Conservation (phyloP, 2,329 filamentous ascomycete genomes). For the Cladosporium sphaerospermum region DNA sequence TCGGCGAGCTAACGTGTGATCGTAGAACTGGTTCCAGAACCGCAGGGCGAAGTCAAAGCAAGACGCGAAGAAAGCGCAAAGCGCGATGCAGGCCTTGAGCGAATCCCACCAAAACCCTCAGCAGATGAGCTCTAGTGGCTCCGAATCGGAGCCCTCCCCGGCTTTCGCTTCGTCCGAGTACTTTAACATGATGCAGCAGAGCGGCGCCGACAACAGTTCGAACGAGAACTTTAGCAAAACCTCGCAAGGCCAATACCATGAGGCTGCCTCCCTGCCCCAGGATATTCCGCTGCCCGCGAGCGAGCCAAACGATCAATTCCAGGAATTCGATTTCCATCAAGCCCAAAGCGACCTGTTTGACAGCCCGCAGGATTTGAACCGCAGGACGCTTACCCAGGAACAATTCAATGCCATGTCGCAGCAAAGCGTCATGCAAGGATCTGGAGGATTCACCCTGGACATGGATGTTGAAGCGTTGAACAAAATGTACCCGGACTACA, state of each 20-base stretch:
- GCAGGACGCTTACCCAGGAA: conserved; percentile 32
- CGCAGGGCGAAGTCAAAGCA: conserved; percentile 48
- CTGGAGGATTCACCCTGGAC: conserved; percentile 1
- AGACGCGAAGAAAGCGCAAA: conserved; percentile 42
- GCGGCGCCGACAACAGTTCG: conserved; percentile 8
- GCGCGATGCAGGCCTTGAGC: conserved; percentile 15
- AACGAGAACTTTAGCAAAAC: neutral
- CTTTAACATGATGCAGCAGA: conserved; percentile 27
- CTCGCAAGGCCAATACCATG: conserved; percentile 3
- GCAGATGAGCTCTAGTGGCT: conserved; percentile 17
- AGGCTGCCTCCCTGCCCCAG: neutral
- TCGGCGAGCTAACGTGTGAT: neutral
- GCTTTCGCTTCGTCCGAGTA: conserved; percentile 27
- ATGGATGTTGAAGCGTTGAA: conserved; percentile 2
- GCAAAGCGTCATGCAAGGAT: conserved; percentile 15
- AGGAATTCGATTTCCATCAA: conserved; percentile 4
- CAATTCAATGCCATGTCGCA: conserved; percentile 32
- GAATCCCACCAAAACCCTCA: conserved; percentile 2
- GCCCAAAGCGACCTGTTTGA: conserved; percentile 21
- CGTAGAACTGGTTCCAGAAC: conserved; percentile 50
- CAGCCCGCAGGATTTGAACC: conserved; percentile 30
- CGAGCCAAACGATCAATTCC: conserved; percentile 2
- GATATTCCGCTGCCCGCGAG: neutral
- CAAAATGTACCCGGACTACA: conserved; percentile 20
- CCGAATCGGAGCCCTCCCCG: conserved; percentile 28